Conservation (phyloP, 306 rosid species). For the Medicago truncatula region DNA sequence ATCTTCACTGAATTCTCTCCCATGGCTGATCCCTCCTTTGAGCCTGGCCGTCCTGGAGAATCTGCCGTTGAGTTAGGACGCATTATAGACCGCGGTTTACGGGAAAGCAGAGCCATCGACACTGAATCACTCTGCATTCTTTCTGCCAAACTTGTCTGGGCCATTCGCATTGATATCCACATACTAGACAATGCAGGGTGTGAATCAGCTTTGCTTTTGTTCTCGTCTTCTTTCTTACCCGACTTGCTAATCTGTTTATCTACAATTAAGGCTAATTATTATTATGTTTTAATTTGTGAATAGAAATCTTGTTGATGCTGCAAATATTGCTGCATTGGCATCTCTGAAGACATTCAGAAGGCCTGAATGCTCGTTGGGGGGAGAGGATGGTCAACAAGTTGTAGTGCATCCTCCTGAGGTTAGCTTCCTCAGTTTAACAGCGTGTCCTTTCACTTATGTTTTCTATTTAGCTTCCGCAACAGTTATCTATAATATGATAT, state of each 20-base stretch:
- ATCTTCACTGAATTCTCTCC: slow-evolving; percentile 90
- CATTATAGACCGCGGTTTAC: slow-evolving; percentile 78
- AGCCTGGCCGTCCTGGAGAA: slow-evolving; percentile 84
- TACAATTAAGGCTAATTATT: not conserved
- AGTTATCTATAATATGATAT: slow-evolving; percentile 20
- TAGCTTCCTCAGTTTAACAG: slow-evolving; percentile 28
- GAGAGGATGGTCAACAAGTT: slow-evolving; percentile 86
- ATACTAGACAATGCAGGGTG: slow-evolving; percentile 92
- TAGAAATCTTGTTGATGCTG: slow-evolving; percentile 90
- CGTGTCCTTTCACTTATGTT: not conserved
- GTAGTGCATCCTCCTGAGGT: slow-evolving; percentile 91
- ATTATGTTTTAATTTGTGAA: slow-evolving; percentile 20
- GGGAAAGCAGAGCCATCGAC: slow-evolving; percentile 89
- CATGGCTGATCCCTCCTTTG: slow-evolving; percentile 95
- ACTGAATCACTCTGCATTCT: slow-evolving; percentile 83
- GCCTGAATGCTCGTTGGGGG: slow-evolving; percentile 86
- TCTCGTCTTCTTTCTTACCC: not conserved
- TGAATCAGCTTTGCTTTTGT: not conserved
- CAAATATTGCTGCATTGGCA: slow-evolving; percentile 87
- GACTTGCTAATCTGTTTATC: not conserved
- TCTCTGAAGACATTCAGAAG: slow-evolving; percentile 80
- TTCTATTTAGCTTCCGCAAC: not conserved
- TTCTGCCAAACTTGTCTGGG: slow-evolving; percentile 83
- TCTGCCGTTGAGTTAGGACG: slow-evolving; percentile 83
- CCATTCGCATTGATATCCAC: slow-evolving; percentile 82